Percentiles rank a stretch among this genome's conserved stretches.
Conservation (phyloP, 2,329 filamentous ascomycete species). For the Clonostachys rosea region DNA sequence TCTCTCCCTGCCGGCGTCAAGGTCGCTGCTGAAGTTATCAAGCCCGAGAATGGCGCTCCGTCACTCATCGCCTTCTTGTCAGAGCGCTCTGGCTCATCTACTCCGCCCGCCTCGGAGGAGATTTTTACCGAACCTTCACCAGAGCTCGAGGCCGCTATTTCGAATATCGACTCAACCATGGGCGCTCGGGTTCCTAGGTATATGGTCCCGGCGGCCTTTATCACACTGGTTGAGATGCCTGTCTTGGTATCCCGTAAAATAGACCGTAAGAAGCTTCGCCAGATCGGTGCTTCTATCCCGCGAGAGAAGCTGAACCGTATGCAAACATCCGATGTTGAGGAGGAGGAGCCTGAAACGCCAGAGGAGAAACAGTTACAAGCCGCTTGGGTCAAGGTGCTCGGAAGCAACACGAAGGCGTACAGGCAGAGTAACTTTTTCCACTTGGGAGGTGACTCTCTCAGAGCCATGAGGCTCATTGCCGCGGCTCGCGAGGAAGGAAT, state of each 20-base stretch:
- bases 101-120: constrained; percentile 5
- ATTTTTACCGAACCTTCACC: constrained; percentile 20
- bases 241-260: constrained; percentile 43
- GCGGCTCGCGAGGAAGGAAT: constrained; percentile 31
- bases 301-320: constrained; percentile 30
- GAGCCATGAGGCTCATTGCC: constrained; percentile 45
- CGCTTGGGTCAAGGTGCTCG: constrained; percentile 31
- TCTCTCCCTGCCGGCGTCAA: constrained; percentile 34
- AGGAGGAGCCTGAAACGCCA: constrained; percentile 27
- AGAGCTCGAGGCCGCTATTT: constrained; percentile 20
- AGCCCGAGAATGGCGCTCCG: constrained; percentile 34
- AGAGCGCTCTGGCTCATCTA: constrained; percentile 11
- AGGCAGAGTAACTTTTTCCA: constrained; percentile 39
- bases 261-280: constrained; percentile 41
- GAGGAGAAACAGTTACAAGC: constrained; percentile 28
- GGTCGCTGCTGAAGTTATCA: constrained; percentile 43
- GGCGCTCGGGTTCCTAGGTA: constrained; percentile 31
- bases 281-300: constrained; percentile 33
- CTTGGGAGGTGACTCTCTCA: constrained; percentile 44
- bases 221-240: constrained; percentile 39
- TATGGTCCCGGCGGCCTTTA: constrained; percentile 42
- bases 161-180: constrained; percentile 21
- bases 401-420: constrained; percentile 22
- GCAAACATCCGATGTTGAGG: constrained; percentile 7
- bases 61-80: constrained; percentile 40